phyloP scores from a whole-genome alignment of 2,329 filamentous ascomycete species.

The Xylariaceae sp. region DNA sequence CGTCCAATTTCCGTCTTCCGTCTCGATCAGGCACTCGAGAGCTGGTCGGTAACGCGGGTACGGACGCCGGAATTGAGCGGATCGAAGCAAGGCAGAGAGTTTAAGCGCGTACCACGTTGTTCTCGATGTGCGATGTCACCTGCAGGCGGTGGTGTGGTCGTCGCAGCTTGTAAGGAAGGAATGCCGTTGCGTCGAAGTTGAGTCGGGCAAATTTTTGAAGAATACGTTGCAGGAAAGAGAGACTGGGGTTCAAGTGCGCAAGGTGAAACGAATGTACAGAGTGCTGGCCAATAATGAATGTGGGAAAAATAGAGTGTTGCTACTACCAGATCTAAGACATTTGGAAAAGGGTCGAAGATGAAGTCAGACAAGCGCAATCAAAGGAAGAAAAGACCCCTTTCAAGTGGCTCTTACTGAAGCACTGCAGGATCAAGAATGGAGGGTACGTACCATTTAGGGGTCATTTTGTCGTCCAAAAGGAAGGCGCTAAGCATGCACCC shows the following conservation, averaged over 20 bases:
- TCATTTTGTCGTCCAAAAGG: no score
- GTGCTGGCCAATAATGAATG: background rate
- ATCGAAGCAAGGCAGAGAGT: no score
- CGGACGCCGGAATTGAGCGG: no score
- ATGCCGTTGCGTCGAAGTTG: conserved; percentile 1
- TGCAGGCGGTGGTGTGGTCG: background rate
- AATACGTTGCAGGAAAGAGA: background rate
- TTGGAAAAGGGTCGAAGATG: conserved; percentile 11
- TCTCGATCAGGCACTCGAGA: no score
- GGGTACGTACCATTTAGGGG: no score
- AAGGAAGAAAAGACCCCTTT: background rate
- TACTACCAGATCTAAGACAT: background rate
- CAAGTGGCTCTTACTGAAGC: no score
- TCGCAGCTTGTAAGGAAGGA: conserved; percentile 1
- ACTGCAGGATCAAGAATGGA: no score
- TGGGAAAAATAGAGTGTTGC: background rate
- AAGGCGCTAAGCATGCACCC: background rate
- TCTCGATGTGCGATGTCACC: no score
- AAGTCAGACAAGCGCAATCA: conserved; percentile 9
- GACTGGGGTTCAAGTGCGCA: background rate
- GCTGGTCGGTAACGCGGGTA: no score
- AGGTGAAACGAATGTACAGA: conserved; percentile 3
- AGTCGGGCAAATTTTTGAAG: conserved; percentile 2
- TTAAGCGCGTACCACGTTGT: no score
- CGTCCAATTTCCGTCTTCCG: no score